phyloP scores from a whole-genome alignment of 2,329 filamentous ascomycete species.

The Botrytis fragariae region DNA sequence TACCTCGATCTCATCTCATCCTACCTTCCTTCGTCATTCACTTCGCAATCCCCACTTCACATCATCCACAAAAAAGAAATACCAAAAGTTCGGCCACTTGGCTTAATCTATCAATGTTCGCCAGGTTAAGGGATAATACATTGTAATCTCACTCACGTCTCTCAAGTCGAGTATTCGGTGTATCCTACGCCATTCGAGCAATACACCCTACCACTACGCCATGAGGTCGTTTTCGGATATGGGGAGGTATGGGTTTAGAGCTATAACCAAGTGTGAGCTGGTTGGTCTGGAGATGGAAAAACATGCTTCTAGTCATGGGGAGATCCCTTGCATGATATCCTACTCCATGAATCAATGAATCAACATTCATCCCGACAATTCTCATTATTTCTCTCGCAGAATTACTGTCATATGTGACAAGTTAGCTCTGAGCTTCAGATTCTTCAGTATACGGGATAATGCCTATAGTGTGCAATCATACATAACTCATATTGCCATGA shows the following conservation, averaged over 20 bases:
- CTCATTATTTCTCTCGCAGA: not conserved
- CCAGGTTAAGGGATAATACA: too few species aligned
- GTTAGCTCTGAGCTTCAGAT: not conserved
- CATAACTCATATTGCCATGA: rapidly evolving
- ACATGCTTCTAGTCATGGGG: not conserved
- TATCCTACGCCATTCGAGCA: too few species aligned
- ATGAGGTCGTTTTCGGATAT: not conserved
- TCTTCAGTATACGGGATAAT: not conserved
- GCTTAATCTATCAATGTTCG: not conserved
- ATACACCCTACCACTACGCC: not conserved
- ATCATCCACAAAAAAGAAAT: not conserved
- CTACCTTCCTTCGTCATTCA: not conserved
- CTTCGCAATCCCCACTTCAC: not conserved
- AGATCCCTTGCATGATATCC: not conserved
- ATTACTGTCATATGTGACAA: not conserved
- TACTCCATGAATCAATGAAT: not conserved
- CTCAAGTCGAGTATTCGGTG: too few species aligned
- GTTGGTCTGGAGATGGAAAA: not conserved
- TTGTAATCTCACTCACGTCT: not conserved
- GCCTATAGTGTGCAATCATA: not conserved
- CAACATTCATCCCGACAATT: not conserved
- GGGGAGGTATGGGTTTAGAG: not conserved
- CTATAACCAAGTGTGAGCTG: not conserved
- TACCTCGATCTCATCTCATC: too few species aligned
- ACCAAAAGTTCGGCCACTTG: not conserved